A percentile compares a stretch with the other conserved stretches of the same genome.
Conservation (phyloP, 164 flowering plant genomes). For the Platanus orientalis region DNA sequence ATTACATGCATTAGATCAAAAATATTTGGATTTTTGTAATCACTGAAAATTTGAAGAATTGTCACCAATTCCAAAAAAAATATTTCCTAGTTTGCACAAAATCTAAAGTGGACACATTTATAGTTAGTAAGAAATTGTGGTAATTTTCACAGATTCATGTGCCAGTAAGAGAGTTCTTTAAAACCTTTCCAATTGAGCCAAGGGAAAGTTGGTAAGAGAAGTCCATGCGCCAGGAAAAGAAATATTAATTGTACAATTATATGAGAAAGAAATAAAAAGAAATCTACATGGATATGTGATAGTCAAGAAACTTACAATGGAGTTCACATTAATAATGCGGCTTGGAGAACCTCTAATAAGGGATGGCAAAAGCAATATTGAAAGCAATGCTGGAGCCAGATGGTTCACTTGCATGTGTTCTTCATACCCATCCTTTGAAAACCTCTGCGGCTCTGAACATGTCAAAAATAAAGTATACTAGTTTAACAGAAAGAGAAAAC, state of each 20-base stretch:
- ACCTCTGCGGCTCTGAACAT: conserved; percentile 66
- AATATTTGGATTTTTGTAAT: too few relatives aligned
- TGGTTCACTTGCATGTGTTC: conserved; percentile 98
- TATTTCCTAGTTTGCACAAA: too few relatives aligned
- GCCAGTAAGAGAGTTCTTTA: too few relatives aligned
- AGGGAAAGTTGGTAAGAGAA: too few relatives aligned
- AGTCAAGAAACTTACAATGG: conserved; percentile 42
- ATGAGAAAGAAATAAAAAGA: neutral
- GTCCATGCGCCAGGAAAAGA: too few relatives aligned
- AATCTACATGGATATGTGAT: neutral
- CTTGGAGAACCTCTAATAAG: conserved; percentile 92
- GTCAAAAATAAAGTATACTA: conserved; percentile 8
- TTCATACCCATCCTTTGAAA: conserved; percentile 91
- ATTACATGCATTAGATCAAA: too few relatives aligned
- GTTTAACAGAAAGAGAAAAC: neutral
- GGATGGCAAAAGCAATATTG: conserved; percentile 85
- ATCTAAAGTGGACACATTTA: too few relatives aligned
- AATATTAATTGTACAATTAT: neutral
- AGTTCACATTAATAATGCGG: conserved; percentile 86
- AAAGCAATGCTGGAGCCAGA: conserved; percentile 92
- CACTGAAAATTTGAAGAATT: too few relatives aligned
- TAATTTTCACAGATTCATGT: too few relatives aligned
- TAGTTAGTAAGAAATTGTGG: too few relatives aligned
- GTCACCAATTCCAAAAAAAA: too few relatives aligned
- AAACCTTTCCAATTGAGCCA: too few relatives aligned